These are phyloP conservation scores for Yamadazyma phyllophila DNA, from an alignment of 805 yeast genomes.

Conservation along the genomic window DNA sequence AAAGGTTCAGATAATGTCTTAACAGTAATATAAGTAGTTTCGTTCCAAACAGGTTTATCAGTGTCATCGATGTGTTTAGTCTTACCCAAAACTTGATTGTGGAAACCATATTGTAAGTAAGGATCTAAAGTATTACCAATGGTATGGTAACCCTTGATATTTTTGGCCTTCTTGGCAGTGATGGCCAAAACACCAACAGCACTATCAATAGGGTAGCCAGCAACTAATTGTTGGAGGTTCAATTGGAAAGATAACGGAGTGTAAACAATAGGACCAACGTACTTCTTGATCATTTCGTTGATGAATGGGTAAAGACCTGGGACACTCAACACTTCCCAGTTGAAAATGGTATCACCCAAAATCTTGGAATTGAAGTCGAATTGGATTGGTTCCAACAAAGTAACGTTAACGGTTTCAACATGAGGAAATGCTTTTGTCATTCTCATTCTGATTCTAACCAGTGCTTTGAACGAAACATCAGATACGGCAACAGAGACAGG, in stretches of 20 bases:
- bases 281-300: constrained; percentile 80
- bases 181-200: constrained; percentile 85
- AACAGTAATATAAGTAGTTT: constrained; percentile 68
- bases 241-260: constrained; percentile 91
- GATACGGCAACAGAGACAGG: constrained; percentile 78
- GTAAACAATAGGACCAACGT: constrained; percentile 83
- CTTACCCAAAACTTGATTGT: constrained; percentile 57
- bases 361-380: constrained; percentile 76
- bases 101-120: constrained; percentile 70
- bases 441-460: constrained; percentile 77
- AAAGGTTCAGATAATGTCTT: constrained; percentile 81
- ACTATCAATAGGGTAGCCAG: constrained; percentile 75
- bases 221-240: constrained; percentile 84
- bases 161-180: constrained; percentile 62
- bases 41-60: constrained; percentile 77
- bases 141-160: constrained; percentile 66
- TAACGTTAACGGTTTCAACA: constrained; percentile 83
- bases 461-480: constrained; percentile 72
- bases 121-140: constrained; percentile 87
- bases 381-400: constrained; percentile 81
- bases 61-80: constrained; percentile 71
- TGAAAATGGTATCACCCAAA: constrained; percentile 80
- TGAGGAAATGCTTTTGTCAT: constrained; percentile 93
- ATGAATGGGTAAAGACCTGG: constrained; percentile 87
- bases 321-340: constrained; percentile 80